A percentile compares a stretch with the other conserved stretches of the same genome.
Evolutionary conservation across 176 grass and related monocot species (phyloP).

Genomic region (Carex scoparia): DNA sequence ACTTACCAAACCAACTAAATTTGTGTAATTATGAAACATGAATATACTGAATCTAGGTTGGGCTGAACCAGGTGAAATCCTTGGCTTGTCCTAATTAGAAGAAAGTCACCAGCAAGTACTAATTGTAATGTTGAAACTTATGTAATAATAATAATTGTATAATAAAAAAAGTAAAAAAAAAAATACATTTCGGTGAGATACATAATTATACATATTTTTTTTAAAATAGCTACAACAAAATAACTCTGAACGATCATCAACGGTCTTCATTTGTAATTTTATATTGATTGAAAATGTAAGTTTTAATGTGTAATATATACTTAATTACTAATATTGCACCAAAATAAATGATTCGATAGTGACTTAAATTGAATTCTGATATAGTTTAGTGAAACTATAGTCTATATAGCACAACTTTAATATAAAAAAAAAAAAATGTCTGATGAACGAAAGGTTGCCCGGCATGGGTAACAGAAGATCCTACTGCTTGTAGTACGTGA

Average conservation of each 20-base stretch:
- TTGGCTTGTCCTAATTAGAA: too few species aligned
- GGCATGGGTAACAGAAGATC: neutral
- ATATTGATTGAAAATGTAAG: neutral
- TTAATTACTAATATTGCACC: neutral
- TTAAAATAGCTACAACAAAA: neutral
- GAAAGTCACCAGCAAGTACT: neutral
- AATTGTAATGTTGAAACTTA: neutral
- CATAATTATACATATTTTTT: neutral
- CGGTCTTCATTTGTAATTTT: neutral
- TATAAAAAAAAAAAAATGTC: neutral
- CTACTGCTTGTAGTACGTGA: neutral
- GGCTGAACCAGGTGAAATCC: too few species aligned
- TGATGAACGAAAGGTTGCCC: neutral
- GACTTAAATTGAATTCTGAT: neutral
- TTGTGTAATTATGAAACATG: too few species aligned
- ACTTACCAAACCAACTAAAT: too few species aligned
- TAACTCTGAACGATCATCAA: neutral
- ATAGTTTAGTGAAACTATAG: neutral
- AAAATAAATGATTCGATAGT: neutral
- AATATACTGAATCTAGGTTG: too few species aligned
- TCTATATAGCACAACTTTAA: neutral
- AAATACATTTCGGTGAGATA: neutral
- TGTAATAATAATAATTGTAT: neutral
- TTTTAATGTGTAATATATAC: neutral
- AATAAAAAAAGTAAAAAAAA: neutral